phyloP scores from a whole-genome alignment of 2,329 filamentous ascomycete genomes.

The Huntiella decipiens region DNA sequence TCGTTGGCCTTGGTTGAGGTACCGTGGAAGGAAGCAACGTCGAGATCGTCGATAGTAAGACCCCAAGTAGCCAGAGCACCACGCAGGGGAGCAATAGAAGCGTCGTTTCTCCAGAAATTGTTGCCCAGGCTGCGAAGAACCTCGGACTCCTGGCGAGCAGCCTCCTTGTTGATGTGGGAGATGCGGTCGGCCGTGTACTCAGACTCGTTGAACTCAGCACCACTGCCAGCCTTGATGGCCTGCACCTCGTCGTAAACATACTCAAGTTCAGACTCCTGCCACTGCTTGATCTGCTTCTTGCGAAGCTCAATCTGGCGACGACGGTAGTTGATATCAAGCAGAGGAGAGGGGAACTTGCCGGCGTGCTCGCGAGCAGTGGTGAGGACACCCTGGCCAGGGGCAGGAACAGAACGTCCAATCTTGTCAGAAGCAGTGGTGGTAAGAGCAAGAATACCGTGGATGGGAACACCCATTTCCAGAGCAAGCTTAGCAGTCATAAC shows the following conservation, averaged over 20 bases:
- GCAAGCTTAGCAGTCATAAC: slow-evolving; percentile 96
- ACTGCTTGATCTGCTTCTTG: slow-evolving; percentile 84
- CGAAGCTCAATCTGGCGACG: slow-evolving; percentile 86
- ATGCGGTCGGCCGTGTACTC: slow-evolving; percentile 77
- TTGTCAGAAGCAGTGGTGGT: slow-evolving; percentile 97
- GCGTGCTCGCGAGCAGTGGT: slow-evolving; percentile 83
- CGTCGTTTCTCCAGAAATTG: slow-evolving; percentile 96
- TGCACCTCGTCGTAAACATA: slow-evolving; percentile 84
- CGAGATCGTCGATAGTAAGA: slow-evolving; percentile 88
- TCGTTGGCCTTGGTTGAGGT: slow-evolving; percentile 97
- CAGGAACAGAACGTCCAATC: slow-evolving; percentile 92
- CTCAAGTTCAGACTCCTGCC: slow-evolving; percentile 87
- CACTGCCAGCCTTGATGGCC: slow-evolving; percentile 67
- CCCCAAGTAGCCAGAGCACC: slow-evolving; percentile 96
- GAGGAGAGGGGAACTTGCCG: slow-evolving; percentile 82
- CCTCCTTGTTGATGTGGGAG: slow-evolving; percentile 69
- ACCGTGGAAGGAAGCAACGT: slow-evolving; percentile 93
- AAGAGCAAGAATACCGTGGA: slow-evolving; percentile 83
- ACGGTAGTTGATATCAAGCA: slow-evolving; percentile 95
- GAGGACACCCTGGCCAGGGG: slow-evolving; percentile 89
- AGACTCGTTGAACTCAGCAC: slow-evolving; percentile 53
- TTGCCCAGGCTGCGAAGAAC: slow-evolving; percentile 86
- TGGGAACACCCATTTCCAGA: slow-evolving; percentile 95
- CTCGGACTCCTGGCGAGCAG: slow-evolving; percentile 78
- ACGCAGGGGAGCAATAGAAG: slow-evolving; percentile 82